A percentile compares a stretch with the other conserved stretches of the same genome.
phyloP scores from a whole-genome alignment of 1,284 basidiomycete species.

The Marasmius fiardii region DNA sequence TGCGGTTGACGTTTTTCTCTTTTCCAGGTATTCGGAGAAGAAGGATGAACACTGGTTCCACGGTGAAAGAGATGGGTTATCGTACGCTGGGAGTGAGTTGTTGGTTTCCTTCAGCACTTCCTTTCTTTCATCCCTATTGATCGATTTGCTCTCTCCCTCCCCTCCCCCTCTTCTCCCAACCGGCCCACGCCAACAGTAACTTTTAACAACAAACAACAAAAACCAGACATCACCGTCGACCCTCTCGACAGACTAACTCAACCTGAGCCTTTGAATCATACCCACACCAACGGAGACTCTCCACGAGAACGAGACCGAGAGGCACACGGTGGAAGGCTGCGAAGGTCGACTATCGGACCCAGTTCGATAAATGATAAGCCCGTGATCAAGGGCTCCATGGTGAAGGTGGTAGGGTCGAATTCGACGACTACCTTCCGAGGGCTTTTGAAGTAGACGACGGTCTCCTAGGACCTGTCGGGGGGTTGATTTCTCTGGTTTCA shows the following conservation, averaged over 20 bases:
- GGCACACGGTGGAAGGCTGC: conserved; percentile 36
- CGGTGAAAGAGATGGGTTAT: conserved; percentile 51
- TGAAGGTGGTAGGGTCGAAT: conserved; percentile 41
- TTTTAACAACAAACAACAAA: conserved; percentile 24
- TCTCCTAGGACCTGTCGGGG: too few species aligned
- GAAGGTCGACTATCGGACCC: conserved; percentile 35
- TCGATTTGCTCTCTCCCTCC: not conserved
- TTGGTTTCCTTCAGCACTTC: not conserved
- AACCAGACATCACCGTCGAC: conserved; percentile 24
- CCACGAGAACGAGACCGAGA: too few species aligned
- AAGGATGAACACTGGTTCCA: conserved; percentile 63
- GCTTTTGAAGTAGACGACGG: conserved; percentile 15
- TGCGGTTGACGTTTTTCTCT: conserved; percentile 3
- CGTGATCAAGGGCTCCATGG: conserved; percentile 53
- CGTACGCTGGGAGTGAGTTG: conserved; percentile 44
- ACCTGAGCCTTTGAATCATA: conserved; percentile 15
- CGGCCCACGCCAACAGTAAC: too few species aligned
- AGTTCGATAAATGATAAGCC: conserved; percentile 42
- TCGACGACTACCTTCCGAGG: conserved; percentile 23
- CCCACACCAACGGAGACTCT: conserved; percentile 24
- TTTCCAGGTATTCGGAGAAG: conserved; percentile 52
- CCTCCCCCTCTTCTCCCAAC: too few species aligned
- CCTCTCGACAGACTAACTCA: conserved; percentile 17
- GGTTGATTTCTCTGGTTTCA: too few species aligned
- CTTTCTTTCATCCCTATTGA: not conserved